Base-by-base conservation (phyloP, 2,329 filamentous ascomycete genomes). In the Akanthomyces lecanii region DNA sequence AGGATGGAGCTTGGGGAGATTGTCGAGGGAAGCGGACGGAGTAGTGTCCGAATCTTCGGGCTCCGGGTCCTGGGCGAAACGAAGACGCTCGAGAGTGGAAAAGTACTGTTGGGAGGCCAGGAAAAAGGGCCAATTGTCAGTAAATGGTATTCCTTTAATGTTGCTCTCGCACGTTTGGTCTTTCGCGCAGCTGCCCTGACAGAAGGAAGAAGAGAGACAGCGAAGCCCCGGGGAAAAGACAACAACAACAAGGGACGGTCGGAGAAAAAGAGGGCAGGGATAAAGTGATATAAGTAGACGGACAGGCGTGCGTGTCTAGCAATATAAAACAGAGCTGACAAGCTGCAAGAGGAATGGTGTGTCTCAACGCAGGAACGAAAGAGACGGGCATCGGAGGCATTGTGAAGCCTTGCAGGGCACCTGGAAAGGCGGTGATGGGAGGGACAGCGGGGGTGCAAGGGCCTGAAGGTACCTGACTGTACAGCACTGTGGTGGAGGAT, bases 21-120 rank as follows among this genome's bases (percentile, higher is more conserved):
- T 65, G 57, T 67, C 64, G 28, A 65, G 63, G 58, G 44, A 70
- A 64, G 64, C 70, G 66, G 62, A 67, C 70, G 68, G 54, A 67
- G 66, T 71, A 63, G 64, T 69, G 64, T 64, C 72, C 68, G 55
- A 73, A 69, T 48, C 71, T 68, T 55, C 72, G 71, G 50, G 74
- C 71, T 64, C 71, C 30, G 69, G 66, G 48, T 69, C 67, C 69
- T 86, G 85, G 57, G 83, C 83, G 72, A 91, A 85, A 69, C 85
- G 85, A 64, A 90, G 80, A 63, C 88, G 84, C 75, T 92, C 89
- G 66, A 89, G 80, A 8, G 85, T 87, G 38, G 88, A 90, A 77
- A 91, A 91, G 77, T 89, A 91, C 85, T 91, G 73, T 42, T 25
- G 30, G 14, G 28, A 48, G 59, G 45, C 10, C 16, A 50, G n/a